Percentiles rank a stretch among this genome's conserved stretches.
Conservation (phyloP, 1,139 yeast genomes). For the Martiniozyma asiatica region DNA sequence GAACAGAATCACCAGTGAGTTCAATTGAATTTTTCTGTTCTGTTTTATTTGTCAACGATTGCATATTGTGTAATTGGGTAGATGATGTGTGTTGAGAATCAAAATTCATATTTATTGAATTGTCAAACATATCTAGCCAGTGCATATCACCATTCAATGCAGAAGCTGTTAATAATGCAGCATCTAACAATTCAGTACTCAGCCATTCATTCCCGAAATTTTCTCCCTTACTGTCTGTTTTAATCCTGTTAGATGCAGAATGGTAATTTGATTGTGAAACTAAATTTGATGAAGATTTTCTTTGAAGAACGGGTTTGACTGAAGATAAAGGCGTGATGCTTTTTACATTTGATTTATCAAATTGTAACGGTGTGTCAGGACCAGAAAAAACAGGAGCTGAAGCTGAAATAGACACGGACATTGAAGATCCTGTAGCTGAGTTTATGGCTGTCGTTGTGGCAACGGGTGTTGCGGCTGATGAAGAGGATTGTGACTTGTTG, state of each 20-base stretch:
- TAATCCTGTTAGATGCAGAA: neutral
- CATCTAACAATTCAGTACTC: constrained; percentile 58
- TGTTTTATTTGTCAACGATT: neutral
- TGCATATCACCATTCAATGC: constrained; percentile 56
- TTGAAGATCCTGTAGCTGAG: too few relatives aligned
- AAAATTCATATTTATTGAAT: neutral
- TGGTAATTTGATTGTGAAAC: neutral
- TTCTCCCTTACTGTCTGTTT: constrained; percentile 1
- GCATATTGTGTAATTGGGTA: constrained; percentile 1
- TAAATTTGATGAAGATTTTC: too few relatives aligned
- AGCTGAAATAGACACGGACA: too few relatives aligned
- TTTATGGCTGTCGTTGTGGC: too few relatives aligned
- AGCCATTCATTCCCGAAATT: constrained; percentile 50
- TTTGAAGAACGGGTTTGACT: too few relatives aligned
- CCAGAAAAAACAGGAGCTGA: too few relatives aligned
- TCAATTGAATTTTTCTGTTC: constrained; percentile 1
- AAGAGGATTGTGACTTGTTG: neutral
- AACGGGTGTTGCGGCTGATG: neutral
- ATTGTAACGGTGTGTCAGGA: too few relatives aligned
- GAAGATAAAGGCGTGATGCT: too few relatives aligned
- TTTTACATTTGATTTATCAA: too few relatives aligned
- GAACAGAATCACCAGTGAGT: constrained; percentile 16
- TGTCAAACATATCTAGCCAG: constrained; percentile 37
- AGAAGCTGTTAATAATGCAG: constrained; percentile 62
- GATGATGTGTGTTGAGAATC: too few relatives aligned